phyloP scores from a whole-genome alignment of 2,329 filamentous ascomycete species.

The Clarireedia hainanense region DNA sequence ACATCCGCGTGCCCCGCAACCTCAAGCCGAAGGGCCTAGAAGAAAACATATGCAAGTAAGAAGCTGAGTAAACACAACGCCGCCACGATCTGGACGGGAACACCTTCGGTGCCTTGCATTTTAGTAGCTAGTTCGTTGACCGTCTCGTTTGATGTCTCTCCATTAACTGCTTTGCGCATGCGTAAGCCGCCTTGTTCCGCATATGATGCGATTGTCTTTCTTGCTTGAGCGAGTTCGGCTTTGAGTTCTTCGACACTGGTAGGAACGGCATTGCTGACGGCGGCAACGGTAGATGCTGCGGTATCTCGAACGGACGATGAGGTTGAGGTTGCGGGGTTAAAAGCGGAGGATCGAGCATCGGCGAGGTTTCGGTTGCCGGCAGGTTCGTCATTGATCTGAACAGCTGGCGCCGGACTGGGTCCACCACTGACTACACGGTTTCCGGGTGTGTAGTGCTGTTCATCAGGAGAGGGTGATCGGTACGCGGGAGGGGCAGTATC shows the following conservation, averaged over 20 bases:
- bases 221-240: conserved; percentile 65
- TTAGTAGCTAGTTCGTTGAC: conserved; percentile 45
- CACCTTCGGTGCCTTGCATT: conserved; percentile 50
- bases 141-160: conserved; percentile 41
- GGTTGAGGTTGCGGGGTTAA: conserved; percentile 53
- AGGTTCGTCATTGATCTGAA: conserved; percentile 36
- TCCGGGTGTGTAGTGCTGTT: conserved; percentile 24
- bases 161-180: conserved; percentile 64
- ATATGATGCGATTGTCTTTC: conserved; percentile 62
- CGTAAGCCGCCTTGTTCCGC: conserved; percentile 66
- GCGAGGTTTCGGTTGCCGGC: conserved; percentile 28
- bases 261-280: conserved; percentile 38
- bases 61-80: conserved; percentile 83
- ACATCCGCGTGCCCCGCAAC: no score
- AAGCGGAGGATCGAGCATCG: conserved; percentile 63
- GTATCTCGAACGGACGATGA: conserved; percentile 18
- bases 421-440: conserved; percentile 23
- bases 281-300: conserved; percentile 30
- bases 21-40: conserved; percentile 45
- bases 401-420: conserved; percentile 30
- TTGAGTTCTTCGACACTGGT: conserved; percentile 54
- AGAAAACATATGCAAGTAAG: conserved; percentile 91
- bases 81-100: conserved; percentile 80
- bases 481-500: conserved; percentile 39
- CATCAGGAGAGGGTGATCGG: conserved; percentile 44